Evolutionary conservation across 352 stramenopile species (phyloP).

Genomic region (Pythium diclinum): DNA sequence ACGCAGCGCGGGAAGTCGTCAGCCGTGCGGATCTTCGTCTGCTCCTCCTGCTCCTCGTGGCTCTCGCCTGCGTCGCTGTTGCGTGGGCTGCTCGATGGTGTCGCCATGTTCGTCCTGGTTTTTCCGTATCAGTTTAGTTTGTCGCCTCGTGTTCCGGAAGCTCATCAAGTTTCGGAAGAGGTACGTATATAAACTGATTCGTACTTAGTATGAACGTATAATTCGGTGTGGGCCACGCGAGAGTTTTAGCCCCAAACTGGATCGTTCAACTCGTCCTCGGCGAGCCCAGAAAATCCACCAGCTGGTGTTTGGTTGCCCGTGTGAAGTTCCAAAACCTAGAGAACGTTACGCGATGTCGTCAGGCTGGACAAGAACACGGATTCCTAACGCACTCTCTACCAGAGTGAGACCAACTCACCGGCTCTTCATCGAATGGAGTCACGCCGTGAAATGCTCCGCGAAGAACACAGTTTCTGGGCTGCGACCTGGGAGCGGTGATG

Average conservation of each 20-base stretch:
- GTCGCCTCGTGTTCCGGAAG: constrained; percentile 11
- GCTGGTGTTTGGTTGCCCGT: neutral
- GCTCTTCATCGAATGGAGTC: neutral
- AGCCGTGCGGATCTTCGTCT: constrained; percentile 2
- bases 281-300: neutral
- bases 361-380: neutral
- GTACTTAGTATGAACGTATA: constrained; percentile 5
- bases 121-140: constrained; percentile 3
- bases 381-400: neutral
- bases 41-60: neutral
- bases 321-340: neutral
- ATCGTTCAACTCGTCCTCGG: neutral
- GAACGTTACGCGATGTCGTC: neutral
- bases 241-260: neutral
- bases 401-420: neutral
- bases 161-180: constrained; percentile 12
- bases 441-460: neutral
- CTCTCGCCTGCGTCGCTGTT: constrained; percentile 5
- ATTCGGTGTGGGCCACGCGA: neutral
- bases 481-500: too few species aligned
- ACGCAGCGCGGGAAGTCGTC: constrained; percentile 56
- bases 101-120: constrained; percentile 19
- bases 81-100: constrained; percentile 21
- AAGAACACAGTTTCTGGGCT: neutral
- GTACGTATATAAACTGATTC: constrained; percentile 1